Conservation (phyloP, 805 yeast genomes). For the Suhomyces prunicola region DNA sequence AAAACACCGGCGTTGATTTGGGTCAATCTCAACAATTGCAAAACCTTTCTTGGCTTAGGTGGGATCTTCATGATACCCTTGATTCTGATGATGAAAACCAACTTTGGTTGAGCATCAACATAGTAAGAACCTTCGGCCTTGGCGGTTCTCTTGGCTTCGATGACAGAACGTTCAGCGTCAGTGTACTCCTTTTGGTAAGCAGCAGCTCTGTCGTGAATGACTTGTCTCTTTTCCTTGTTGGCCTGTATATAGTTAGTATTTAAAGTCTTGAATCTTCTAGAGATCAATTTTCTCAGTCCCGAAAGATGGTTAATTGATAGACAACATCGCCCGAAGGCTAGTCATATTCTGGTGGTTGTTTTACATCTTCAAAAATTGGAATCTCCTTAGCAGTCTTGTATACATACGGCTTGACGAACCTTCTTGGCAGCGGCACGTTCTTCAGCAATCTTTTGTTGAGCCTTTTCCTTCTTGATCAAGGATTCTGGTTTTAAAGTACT, state of each 20-base stretch:
- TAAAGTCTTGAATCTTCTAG: not conserved
- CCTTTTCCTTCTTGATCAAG: conserved; percentile 77
- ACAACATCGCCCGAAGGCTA: conserved; percentile 68
- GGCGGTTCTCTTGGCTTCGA: conserved; percentile 88
- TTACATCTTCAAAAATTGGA: conserved; percentile 46
- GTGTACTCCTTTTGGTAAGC: conserved; percentile 94
- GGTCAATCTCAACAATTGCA: conserved; percentile 88
- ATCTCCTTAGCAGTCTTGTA: not conserved
- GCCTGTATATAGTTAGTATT: conserved; percentile 40
- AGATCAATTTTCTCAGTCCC: conserved; percentile 57
- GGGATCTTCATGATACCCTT: conserved; percentile 99
- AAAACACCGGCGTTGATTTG: conserved; percentile 95
- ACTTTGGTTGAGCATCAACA: conserved; percentile 92
- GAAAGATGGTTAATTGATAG: conserved; percentile 81
- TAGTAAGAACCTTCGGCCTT: conserved; percentile 91
- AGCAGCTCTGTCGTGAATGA: conserved; percentile 90
- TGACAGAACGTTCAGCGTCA: conserved; percentile 84
- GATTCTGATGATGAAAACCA: conserved; percentile 95
- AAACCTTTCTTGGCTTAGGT: conserved; percentile 98
- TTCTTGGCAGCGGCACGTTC: conserved; percentile 77
- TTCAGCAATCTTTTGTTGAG: conserved; percentile 72
- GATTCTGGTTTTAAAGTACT: conserved; percentile 75
- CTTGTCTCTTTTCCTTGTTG: conserved; percentile 54
- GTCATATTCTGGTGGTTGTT: conserved; percentile 52
- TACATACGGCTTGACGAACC: conserved; percentile 80